Percentiles rank a stretch among this genome's conserved stretches.
These are phyloP conservation scores for Dioscorea cayenensis DNA, from an alignment of 116 monocot genomes.

Conservation along the genomic window DNA sequence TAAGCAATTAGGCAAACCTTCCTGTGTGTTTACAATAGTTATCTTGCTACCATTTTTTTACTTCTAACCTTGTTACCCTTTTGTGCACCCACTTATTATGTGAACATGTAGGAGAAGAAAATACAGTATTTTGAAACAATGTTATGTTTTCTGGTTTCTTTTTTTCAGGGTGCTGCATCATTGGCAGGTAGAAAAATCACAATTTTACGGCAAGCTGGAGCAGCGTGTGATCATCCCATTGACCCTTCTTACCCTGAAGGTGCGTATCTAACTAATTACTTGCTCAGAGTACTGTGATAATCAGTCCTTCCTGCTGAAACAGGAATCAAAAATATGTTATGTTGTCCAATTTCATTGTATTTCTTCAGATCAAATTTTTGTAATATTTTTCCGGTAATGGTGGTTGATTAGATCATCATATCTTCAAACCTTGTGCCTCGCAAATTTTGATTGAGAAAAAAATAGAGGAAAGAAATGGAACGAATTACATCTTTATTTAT, in stretches of 20 bases:
- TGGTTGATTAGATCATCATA: too few species aligned
- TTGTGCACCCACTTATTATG: too few species aligned
- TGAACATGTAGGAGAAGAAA: too few species aligned
- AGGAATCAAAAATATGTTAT: neutral
- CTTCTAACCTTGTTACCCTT: too few species aligned
- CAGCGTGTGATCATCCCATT: constrained; percentile 88
- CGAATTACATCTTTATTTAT: too few species aligned
- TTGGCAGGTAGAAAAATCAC: constrained; percentile 77
- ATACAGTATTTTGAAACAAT: neutral
- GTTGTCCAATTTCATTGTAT: neutral
- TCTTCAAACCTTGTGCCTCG: too few species aligned
- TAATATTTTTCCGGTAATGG: too few species aligned
- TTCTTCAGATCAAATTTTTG: neutral
- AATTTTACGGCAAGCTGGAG: constrained; percentile 76
- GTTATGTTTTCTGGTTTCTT: neutral
- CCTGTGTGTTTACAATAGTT: too few species aligned
- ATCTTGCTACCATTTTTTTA: too few species aligned
- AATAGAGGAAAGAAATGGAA: too few species aligned
- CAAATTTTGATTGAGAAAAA: too few species aligned
- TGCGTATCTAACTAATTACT: constrained; percentile 68
- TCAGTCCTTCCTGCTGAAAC: neutral
- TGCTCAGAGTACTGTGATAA: constrained; percentile 63
- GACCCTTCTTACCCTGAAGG: constrained; percentile 91
- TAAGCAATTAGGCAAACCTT: too few species aligned
- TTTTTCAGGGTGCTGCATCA: constrained; percentile 65